Conservation (phyloP, 257 asterid species). For the Gardenia jasminoides region DNA sequence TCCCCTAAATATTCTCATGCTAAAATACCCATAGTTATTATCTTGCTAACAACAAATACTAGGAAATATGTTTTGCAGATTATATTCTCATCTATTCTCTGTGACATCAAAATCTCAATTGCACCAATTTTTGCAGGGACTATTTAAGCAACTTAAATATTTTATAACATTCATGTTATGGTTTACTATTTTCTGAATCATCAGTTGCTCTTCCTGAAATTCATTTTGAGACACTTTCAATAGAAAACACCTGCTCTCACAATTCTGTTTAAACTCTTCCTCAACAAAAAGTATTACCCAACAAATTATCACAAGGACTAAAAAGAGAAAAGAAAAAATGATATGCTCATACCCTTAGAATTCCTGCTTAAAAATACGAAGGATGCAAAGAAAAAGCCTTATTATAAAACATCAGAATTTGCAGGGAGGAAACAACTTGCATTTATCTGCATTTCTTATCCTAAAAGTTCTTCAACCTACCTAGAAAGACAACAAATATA, state of each 20-base stretch:
- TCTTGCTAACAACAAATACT: neutral
- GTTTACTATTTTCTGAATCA: neutral
- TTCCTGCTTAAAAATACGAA: neutral
- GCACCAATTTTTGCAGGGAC: neutral
- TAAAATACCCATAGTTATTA: neutral
- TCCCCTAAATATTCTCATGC: neutral
- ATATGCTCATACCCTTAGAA: neutral
- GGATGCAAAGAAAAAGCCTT: neutral
- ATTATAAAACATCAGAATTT: neutral
- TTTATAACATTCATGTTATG: neutral
- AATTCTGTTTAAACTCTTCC: too few relatives aligned
- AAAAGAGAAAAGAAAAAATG: neutral
- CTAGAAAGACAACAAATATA: neutral
- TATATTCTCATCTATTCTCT: neutral
- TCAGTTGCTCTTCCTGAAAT: neutral
- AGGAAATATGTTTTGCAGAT: neutral
- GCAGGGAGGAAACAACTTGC: neutral
- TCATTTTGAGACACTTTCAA: neutral
- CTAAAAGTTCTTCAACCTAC: neutral
- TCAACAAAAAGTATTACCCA: too few relatives aligned
- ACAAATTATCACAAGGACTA: neutral
- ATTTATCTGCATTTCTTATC: neutral
- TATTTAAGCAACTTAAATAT: neutral
- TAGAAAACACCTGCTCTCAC: neutral
- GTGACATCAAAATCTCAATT: neutral